Conservation (phyloP, 169 alveolate genomes). For the Plasmodium inui region DNA sequence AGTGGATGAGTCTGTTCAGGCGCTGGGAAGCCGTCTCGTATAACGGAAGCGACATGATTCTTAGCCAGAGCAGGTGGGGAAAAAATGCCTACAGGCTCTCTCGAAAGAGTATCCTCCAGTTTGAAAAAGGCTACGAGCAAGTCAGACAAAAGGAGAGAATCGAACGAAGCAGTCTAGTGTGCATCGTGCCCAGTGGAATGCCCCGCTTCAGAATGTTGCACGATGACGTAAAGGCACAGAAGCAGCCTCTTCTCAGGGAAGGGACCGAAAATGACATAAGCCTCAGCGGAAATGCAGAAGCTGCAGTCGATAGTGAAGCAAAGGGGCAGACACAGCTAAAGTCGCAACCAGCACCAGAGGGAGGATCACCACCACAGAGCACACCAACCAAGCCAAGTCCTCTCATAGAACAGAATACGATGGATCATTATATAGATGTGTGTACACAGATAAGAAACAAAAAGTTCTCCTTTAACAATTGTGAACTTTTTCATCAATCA, state of each 20-base stretch:
- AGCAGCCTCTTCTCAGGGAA: background rate
- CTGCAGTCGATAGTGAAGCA: background rate
- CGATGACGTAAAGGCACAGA: background rate
- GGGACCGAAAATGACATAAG: background rate
- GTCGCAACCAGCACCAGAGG: background rate
- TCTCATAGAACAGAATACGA: background rate
- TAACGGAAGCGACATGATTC: background rate
- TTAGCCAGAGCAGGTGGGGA: background rate
- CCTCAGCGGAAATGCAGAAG: background rate
- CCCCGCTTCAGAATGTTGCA: background rate
- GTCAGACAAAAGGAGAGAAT: background rate
- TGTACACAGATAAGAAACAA: conserved; percentile 15
- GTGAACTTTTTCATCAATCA: conserved; percentile 1
- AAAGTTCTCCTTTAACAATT: background rate
- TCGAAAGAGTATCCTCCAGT: background rate
- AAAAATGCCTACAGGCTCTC: background rate
- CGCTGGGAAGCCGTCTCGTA: background rate
- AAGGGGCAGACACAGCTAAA: background rate
- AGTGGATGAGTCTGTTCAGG: background rate
- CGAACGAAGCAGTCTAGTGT: background rate
- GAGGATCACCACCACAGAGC: background rate
- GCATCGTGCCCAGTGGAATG: background rate
- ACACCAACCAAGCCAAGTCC: background rate
- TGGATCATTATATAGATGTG: background rate
- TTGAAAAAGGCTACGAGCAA: background rate